Percentiles rank a stretch among this genome's conserved stretches.
phyloP scores from a whole-genome alignment of 495 filamentous ascomycete genomes.

The Neurospora cerealis region DNA sequence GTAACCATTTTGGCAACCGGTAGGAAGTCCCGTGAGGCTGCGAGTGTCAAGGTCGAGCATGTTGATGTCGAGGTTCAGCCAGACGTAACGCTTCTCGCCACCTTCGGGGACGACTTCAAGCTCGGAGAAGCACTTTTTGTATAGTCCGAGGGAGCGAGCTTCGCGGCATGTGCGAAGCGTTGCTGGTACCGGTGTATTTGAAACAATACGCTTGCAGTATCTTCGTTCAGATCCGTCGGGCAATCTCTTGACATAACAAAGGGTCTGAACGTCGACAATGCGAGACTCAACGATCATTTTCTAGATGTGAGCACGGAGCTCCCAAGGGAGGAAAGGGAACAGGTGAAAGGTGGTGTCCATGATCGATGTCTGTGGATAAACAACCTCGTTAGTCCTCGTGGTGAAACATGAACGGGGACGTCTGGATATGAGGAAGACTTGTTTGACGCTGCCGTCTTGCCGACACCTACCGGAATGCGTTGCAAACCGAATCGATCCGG shows the following conservation, averaged over 20 bases:
- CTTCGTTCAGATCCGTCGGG: not conserved
- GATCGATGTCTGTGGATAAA: not conserved
- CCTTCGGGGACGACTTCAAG: not conserved
- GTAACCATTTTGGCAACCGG: not conserved
- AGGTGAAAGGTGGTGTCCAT: not conserved
- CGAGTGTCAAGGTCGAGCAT: not conserved
- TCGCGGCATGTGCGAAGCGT: not conserved
- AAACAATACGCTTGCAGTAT: not conserved
- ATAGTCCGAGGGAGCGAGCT: not conserved
- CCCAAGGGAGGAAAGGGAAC: not conserved
- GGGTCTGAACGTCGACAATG: not conserved
- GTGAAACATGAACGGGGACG: not conserved
- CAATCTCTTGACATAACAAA: no score
- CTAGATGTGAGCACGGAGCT: not conserved
- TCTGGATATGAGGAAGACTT: not conserved
- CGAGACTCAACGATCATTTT: not conserved
- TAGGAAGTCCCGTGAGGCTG: not conserved
- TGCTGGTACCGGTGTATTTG: not conserved
- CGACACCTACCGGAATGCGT: no score
- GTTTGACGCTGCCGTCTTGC: not conserved
- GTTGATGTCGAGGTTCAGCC: not conserved
- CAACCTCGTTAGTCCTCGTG: not conserved
- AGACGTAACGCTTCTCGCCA: not conserved
- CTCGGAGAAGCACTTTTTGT: not conserved
- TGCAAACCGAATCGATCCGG: no score